Conservation (phyloP, 73 alveolate genomes). For the Breviolum minutum region DNA sequence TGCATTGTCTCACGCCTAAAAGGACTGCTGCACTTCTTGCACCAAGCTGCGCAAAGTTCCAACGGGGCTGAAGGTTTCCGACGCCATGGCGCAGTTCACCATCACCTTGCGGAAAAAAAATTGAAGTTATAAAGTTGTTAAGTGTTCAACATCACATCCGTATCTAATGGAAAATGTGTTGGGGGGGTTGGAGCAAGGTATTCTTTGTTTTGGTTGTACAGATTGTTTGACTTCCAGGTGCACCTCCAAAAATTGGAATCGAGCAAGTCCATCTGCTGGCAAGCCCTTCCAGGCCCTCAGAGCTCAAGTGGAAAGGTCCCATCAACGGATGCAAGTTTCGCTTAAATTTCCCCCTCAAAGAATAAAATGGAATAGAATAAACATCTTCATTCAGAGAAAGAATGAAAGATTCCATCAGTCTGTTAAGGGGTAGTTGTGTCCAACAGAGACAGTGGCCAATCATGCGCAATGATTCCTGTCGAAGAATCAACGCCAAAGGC, state of each 20-base stretch:
- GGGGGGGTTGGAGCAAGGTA: no score
- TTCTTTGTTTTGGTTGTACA: not conserved
- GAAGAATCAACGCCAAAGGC: not conserved
- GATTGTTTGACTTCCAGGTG: not conserved
- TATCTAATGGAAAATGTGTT: no score
- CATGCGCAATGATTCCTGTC: no score
- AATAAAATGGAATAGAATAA: no score
- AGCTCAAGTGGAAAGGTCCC: not conserved
- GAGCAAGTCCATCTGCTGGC: slow-evolving; percentile 64
- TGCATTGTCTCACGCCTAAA: not conserved
- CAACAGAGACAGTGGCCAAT: no score
- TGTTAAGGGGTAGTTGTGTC: no score
- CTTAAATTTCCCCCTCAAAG: no score
- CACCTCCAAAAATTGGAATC: slow-evolving; percentile 80
- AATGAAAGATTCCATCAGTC: no score
- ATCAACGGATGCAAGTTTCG: no score
- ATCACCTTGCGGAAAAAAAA: not conserved
- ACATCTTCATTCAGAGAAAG: not conserved
- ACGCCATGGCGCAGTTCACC: slow-evolving; percentile 37
- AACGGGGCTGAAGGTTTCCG: slow-evolving; percentile 1
- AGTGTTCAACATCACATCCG: not conserved
- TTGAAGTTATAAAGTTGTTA: no score
- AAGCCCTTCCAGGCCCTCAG: slow-evolving; percentile 45
- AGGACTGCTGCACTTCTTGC: not conserved
- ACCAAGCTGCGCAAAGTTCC: slow-evolving; percentile 39